Conservation (phyloP, 179 eudicot species). For the Heliamphora pulchella region DNA sequence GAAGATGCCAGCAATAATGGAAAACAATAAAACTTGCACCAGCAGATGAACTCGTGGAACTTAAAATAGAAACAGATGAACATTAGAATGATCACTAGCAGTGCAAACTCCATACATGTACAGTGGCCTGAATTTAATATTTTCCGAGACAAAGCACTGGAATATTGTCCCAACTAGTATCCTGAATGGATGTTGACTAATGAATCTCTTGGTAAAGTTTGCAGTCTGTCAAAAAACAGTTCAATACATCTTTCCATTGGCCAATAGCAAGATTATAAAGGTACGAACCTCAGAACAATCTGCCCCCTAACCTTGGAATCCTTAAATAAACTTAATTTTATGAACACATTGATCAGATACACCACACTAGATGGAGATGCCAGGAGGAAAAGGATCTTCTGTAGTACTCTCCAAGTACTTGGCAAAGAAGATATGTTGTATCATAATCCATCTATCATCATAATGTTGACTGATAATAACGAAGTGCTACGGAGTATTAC, state of each 20-base stretch:
- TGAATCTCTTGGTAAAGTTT: background rate
- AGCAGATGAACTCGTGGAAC: background rate
- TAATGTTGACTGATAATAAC: background rate
- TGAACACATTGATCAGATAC: background rate
- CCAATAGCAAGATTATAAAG: background rate
- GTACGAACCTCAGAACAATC: background rate
- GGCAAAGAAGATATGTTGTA: background rate
- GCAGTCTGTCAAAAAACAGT: background rate
- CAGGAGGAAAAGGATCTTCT: too few relatives aligned
- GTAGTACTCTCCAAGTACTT: too few relatives aligned
- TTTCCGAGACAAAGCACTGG: background rate
- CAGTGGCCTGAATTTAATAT: background rate
- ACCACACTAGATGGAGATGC: too few relatives aligned
- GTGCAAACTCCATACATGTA: background rate
- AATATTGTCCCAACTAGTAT: background rate
- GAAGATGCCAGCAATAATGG: conserved; percentile 2
- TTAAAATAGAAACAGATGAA: background rate
- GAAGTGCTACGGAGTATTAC: background rate
- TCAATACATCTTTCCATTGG: too few relatives aligned
- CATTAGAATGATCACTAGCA: background rate
- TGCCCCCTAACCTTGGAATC: background rate
- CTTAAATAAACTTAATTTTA: background rate
- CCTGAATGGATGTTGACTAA: background rate
- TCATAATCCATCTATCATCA: background rate
- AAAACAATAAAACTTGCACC: background rate